Conservation (phyloP, 2,329 filamentous ascomycete species). For the Davidsoniella virescens region DNA sequence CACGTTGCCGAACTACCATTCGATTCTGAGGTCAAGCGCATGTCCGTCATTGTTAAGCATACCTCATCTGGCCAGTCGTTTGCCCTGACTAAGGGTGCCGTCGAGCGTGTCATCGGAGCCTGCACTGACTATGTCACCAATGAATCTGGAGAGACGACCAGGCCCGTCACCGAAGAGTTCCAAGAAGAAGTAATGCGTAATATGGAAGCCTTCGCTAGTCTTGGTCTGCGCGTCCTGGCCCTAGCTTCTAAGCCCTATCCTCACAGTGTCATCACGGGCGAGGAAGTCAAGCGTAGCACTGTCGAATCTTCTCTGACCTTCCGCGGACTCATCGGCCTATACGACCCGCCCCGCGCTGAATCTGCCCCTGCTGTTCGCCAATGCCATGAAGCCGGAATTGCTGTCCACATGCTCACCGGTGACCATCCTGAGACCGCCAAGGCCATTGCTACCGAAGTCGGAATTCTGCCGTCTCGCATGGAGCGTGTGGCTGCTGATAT, state of each 20-base stretch:
- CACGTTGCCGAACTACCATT: conserved; percentile 53
- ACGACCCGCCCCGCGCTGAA: conserved; percentile 54
- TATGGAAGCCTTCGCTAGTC: conserved; percentile 45
- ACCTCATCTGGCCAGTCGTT: conserved; percentile 20
- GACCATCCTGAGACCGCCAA: conserved; percentile 48
- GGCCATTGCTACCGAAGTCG: conserved; percentile 45
- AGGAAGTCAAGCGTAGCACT: conserved; percentile 32
- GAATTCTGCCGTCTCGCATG: conserved; percentile 37
- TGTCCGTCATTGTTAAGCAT: conserved; percentile 49
- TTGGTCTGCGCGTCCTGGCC: conserved; percentile 51
- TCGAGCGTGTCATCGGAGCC: conserved; percentile 47
- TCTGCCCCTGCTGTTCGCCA: conserved; percentile 41
- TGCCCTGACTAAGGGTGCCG: conserved; percentile 45
- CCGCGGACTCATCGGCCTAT: conserved; percentile 51
- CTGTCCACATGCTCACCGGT: conserved; percentile 53
- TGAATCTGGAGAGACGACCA: conserved; percentile 19
- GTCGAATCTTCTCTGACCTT: conserved; percentile 47
- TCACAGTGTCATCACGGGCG: conserved; percentile 22
- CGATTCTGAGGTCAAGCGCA: conserved; percentile 56
- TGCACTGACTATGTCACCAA: conserved; percentile 33
- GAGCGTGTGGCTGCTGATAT: conserved; percentile 34
- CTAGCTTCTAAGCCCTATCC: conserved; percentile 35
- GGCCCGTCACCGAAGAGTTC: conserved; percentile 33
- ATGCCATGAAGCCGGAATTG: conserved; percentile 46
- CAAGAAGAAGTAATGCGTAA: conserved; percentile 41